Evolutionary conservation across 2,329 filamentous ascomycete species (phyloP), one percentile per base, ranked within the genome.

Genomic region (Microdochium nivale): DNA sequence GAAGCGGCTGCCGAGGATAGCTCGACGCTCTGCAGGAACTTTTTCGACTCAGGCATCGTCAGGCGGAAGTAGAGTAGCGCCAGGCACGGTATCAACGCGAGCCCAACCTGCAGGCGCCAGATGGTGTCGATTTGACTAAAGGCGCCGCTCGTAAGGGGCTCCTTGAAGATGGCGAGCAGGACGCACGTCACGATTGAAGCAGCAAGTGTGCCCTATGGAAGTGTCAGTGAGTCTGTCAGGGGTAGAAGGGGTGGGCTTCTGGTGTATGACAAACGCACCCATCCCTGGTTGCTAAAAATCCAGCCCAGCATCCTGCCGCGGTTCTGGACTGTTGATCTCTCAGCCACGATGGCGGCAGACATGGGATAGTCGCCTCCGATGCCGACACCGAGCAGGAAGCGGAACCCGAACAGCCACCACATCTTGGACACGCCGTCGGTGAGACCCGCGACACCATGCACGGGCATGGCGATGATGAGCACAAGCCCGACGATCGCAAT

Each of bases 331-430:
- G 49, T 50, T 23, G 49, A 50, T 19, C 49, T 33, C 35, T 50
- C 49, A 4, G 80, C 76, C 21, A 85, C 70, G 19, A 84, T 70
- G 19, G 80, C 78, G 13, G 81, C 81, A 37, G 77, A 82, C 11
- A 86, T 69, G 10, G 83, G 83, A 62, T 86, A 86, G 59, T 86
- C 83, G 57, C 81, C 82, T 59, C 83, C 80, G 35, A 83, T 81
- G 13, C 79, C 80, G 53, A 81, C 73, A 32, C 79, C 79, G 13
- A 48, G 50, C 56, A 78, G 69, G 56, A 82, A 79, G 59, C 82
- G 80, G 55, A 83, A 66, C 53, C 79, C 77, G 21, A 37, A 51
- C 32, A 43, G 49, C 49, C 13, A 55, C 52, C 23, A 54, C 50
- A 14, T 52, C 52, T 37, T 49, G 46, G 37, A 53, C 27, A 46